Evolutionary conservation across 148 eudicot genomes (phyloP), one percentile per base, ranked within the genome.

Genomic region (Rhododendron kiyosumense): DNA sequence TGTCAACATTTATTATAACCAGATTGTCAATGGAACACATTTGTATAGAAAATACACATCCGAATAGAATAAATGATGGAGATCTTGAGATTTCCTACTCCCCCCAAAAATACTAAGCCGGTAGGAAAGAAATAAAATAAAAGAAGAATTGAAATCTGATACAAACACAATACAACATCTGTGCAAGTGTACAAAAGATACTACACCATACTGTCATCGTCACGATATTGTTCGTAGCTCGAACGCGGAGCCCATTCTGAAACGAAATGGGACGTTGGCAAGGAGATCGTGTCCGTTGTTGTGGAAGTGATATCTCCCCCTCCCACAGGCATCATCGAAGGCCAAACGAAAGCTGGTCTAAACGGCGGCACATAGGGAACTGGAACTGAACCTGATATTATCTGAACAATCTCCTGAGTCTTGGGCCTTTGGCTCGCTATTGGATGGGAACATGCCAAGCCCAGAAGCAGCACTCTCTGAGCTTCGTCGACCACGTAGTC

Each of bases 371-470:
- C 49, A 46, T 9, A 17, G 18, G 20, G 98, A 46, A 82, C 88
- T 0, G 92, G 81, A 79, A 89, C 84, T 1, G 91, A 84, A 24
- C 98, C 99, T 0, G 91, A 87, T 73, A 96, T 45, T 11, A 96
- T 95, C 87, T 94, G 98, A 32, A 91, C 67, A 32, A 95, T 87
- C 1, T 86, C 83, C 2, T 91, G 90, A 2, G 96, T 91, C 76
- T 87, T 90, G 1, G 98, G 98, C 89, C 99, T 90, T 41, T 92
- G 92, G 5, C 82, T 12, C 0, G 97, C 93, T 3, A 85, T 89
- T 0, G 99, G 99, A 74, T 95, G 97, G 2, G 93, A 93, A 80
- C 99, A 96, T 0, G 98, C 94, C 84, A 96, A 67, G 20, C 96
- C 99, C 15, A 96, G 38, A 2, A 94, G 88, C 85, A 95, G 77